Base-by-base conservation (phyloP, 345 rosid genomes). In the Populus alba region DNA sequence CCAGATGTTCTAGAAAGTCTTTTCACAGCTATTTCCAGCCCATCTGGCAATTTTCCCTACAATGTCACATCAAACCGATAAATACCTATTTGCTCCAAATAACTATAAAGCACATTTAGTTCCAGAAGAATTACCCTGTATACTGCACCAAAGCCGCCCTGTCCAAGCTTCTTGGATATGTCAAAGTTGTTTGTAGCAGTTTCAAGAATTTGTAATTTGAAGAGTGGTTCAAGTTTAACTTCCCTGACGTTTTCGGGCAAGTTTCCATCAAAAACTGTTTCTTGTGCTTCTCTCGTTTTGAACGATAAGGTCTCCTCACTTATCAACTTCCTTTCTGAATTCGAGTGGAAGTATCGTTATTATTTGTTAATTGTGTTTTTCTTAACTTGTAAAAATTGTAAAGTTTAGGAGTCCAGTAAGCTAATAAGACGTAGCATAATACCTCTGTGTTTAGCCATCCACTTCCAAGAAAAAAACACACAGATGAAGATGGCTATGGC, bases 141-240 rank as follows among this genome's bases (percentile, higher is more conserved):
- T 35, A 76, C 83, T 16, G 73, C 68, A 55, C 83, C 83, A 55
- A 76, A 81, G 43, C 43, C 83, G 3, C 83, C 83, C 49, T 71
- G 72, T 9, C 83, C 83, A 13, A 80, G 80, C 67, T 39, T 80
- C 39, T 80, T 70, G 6, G 45, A 13, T 41, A 16, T 6, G 39
- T 37, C 17, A 15, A 79, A 79, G 74, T 79, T 79, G 25, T 74
- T 22, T 9, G 82, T 79, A 1, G 82, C 82, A 62, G 66, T 22
- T 61, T 31, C 37, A 7, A 77, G 66, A 20, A 41, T 62, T 31
- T 77, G 35, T 20, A 77, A 71, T 22, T 37, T 73, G 66, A 77
- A 77, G 9, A 70, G n/a, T 61, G 37, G 75, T 71, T 25, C 25
- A 11, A 39, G 62, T 17, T 49, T 49, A 49, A 49, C 53, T 49